Evolutionary conservation across 306 rosid genomes (phyloP).

Genomic region (Lupinus albus): DNA sequence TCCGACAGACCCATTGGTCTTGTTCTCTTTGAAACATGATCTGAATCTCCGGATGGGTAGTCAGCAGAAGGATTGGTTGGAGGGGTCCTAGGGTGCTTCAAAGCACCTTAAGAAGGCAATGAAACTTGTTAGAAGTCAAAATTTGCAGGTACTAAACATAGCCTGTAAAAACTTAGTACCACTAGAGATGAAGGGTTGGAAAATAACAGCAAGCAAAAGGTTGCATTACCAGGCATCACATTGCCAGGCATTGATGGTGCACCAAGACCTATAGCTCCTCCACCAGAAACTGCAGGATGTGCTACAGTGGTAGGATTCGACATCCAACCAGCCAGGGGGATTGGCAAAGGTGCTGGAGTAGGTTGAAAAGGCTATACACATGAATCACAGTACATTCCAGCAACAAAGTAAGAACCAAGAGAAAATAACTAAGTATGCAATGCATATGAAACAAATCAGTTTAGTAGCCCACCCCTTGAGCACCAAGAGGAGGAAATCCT

Average conservation of each 20-base stretch:
- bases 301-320: slow-evolving; percentile 85
- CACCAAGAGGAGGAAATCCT: slow-evolving; percentile 92
- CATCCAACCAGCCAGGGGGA: slow-evolving; percentile 98
- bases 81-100: slow-evolving; percentile 96
- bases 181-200: slow-evolving; percentile 22
- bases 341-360: slow-evolving; percentile 64
- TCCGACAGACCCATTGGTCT: slow-evolving; percentile 83
- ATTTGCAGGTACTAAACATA: slow-evolving; percentile 23
- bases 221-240: slow-evolving; percentile 72
- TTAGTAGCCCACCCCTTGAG: slow-evolving; percentile 77
- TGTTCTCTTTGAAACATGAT: slow-evolving; percentile 81
- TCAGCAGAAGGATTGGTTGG: slow-evolving; percentile 91
- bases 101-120: slow-evolving; percentile 63
- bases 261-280: slow-evolving; percentile 87
- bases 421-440: slow-evolving; percentile 39
- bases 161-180: slow-evolving; percentile 29
- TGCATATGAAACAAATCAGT: slow-evolving; percentile 35
- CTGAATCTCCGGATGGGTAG: slow-evolving; percentile 91
- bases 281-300: slow-evolving; percentile 85
- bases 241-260: slow-evolving; percentile 91
- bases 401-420: slow-evolving; percentile 37
- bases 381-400: slow-evolving; percentile 40
- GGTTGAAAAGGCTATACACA: slow-evolving; percentile 83
- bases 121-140: slow-evolving; percentile 28
- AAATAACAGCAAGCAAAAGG: slow-evolving; percentile 38